Evolutionary conservation across 2,329 filamentous ascomycete genomes (phyloP).

Genomic region (Orbilia quercus): DNA sequence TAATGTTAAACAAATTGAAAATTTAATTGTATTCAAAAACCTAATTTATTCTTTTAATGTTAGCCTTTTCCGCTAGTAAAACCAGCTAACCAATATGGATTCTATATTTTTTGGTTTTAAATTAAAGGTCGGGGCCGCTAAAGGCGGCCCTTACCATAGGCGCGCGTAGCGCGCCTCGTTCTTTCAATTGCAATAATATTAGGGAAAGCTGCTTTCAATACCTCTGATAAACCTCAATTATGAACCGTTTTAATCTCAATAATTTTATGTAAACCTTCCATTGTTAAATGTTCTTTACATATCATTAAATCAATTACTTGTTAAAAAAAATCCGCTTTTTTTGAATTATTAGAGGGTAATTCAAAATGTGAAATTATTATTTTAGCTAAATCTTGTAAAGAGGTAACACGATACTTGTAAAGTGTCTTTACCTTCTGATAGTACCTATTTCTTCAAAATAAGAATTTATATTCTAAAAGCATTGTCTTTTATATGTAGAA

Average conservation of each 20-base stretch:
- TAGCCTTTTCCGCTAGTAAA: too few relatives aligned
- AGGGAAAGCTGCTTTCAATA: slow-evolving; percentile 15
- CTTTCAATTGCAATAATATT: slow-evolving; percentile 25
- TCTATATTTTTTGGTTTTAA: neutral
- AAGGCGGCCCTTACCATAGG: slow-evolving; percentile 6
- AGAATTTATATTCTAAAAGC: slow-evolving; percentile 54
- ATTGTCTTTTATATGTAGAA: slow-evolving; percentile 11
- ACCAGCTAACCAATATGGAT: neutral
- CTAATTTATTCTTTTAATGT: too few relatives aligned
- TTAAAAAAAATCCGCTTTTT: slow-evolving; percentile 53
- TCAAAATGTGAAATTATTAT: slow-evolving; percentile 56
- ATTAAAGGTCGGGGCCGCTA: slow-evolving; percentile 5
- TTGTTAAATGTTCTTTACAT: slow-evolving; percentile 31
- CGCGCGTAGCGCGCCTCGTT: neutral
- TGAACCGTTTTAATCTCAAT: slow-evolving; percentile 43
- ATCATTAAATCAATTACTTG: slow-evolving; percentile 40
- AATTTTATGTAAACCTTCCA: slow-evolving; percentile 50
- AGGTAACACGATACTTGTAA: slow-evolving; percentile 31
- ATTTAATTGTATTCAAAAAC: slow-evolving; percentile 6
- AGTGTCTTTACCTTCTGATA: slow-evolving; percentile 44
- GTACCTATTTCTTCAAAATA: slow-evolving; percentile 47
- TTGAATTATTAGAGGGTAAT: slow-evolving; percentile 5
- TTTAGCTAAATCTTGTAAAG: slow-evolving; percentile 54
- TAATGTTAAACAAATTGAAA: slow-evolving; percentile 8
- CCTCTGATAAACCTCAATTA: slow-evolving; percentile 54